Conservation (phyloP, 768 basidiomycete genomes). For the Rhodotorula sphaerocarpa region DNA sequence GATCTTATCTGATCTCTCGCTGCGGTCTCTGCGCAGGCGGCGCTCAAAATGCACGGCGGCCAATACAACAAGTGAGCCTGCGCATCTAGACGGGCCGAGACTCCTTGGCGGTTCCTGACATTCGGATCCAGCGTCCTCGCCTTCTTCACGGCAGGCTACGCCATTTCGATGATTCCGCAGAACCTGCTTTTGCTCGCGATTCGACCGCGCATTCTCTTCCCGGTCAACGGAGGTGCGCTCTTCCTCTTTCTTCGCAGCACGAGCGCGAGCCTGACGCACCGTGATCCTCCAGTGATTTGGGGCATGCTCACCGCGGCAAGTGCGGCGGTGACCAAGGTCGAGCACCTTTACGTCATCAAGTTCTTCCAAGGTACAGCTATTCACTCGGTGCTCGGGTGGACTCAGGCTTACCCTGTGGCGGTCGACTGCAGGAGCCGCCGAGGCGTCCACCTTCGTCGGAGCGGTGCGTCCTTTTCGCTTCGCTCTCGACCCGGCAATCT, state of each 20-base stretch:
- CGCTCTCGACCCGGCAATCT: neutral
- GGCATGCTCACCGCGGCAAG: slow-evolving; percentile 46
- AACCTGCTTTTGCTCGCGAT: slow-evolving; percentile 61
- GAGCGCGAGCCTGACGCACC: too few relatives aligned
- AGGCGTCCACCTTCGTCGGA: slow-evolving; percentile 68
- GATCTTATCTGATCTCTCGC: neutral
- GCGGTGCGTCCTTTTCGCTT: slow-evolving; percentile 40
- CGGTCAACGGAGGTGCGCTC: slow-evolving; percentile 38
- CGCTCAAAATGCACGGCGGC: slow-evolving; percentile 51
- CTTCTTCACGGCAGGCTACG: slow-evolving; percentile 66
- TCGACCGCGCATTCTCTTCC: slow-evolving; percentile 59
- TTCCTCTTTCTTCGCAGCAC: neutral
- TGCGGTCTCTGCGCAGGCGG: neutral
- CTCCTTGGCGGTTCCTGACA: neutral
- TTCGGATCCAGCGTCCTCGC: slow-evolving; percentile 48
- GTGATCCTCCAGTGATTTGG: slow-evolving; percentile 2
- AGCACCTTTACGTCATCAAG: slow-evolving; percentile 55
- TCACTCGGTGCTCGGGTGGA: too few relatives aligned
- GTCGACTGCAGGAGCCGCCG: slow-evolving; percentile 50
- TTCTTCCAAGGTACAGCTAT: slow-evolving; percentile 65
- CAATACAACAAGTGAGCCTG: slow-evolving; percentile 51
- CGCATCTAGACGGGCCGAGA: neutral
- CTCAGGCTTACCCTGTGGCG: neutral
- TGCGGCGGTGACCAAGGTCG: slow-evolving; percentile 31
- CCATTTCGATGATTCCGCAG: slow-evolving; percentile 50